Base-by-base conservation (phyloP, 805 yeast genomes). In the Vanderwaltozyma polyspora region DNA sequence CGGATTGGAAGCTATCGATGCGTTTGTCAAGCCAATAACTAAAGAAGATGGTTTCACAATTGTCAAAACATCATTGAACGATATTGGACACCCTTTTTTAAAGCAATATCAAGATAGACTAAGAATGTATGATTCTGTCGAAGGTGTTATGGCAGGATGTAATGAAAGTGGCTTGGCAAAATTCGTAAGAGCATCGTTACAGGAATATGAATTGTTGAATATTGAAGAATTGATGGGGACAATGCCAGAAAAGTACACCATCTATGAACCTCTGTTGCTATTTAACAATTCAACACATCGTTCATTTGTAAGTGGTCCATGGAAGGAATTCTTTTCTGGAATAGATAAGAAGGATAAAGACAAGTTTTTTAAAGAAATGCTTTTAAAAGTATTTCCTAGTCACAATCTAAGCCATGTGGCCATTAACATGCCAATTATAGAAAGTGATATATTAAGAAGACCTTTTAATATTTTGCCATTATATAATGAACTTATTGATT, bases 251-350 rank as follows among this genome's bases (percentile, higher is more conserved):
- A 68, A 72, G 43, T 80, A 75, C 66, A 63, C 78, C 0, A 41
- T 78, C 0, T 82, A 82, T 48, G 72, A 76, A 1, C 91, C 93
- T 0, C 54, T 82, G 68, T 54, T 79, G 1, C 59, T 82, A 8
- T 66, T 81, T 26, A 67, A 72, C 33, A 65, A 70, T 27, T 50
- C 70, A 0, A 63, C 58, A 4, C 31, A 43, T 25, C 40, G 50
- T 28, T 63, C 79, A 0, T 72, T 74, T 42, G 67, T 63, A 17
- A 39, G 58, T 25, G 41, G 32, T 0, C 33, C 19, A 15, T 70
- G 76, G 75, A 31, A 23, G 0, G 10, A 25, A 0, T 46, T 51
- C 26, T 55, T 58, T 26, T 7, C 23, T 7, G 19, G 17, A 1
- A 29, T 35, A 42, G 14, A 38, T 34, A 26, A 23, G 4, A 34